These are phyloP conservation scores for Letharia columbiana DNA, from an alignment of 495 filamentous ascomycete genomes.

Conservation along the genomic window DNA sequence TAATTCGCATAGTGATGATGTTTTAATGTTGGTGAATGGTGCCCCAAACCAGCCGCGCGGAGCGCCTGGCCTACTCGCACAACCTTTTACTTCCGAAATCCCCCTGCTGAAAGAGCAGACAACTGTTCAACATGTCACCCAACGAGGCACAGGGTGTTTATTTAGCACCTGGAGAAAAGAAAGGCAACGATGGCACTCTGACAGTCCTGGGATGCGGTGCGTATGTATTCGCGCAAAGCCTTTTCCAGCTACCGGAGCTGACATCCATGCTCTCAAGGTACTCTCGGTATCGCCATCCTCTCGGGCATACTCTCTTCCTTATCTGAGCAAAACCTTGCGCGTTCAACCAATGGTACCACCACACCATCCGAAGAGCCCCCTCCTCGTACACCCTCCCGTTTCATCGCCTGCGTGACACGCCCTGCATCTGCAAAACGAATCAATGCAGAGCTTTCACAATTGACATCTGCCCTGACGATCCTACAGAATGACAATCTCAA, in stretches of 20 bases:
- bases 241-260: neutral
- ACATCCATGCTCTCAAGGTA: constrained; percentile 39
- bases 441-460: constrained; percentile 42
- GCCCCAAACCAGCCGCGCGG: no score
- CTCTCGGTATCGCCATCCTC: constrained; percentile 77
- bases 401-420: constrained; percentile 68
- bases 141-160: neutral
- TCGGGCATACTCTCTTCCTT: constrained; percentile 69
- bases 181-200: constrained; percentile 46
- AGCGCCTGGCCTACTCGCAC: no score
- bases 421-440: constrained; percentile 55
- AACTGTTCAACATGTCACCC: neutral
- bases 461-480: constrained; percentile 27
- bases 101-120: neutral
- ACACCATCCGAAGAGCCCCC: constrained; percentile 42
- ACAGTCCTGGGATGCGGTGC: constrained; percentile 66
- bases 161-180: constrained; percentile 3
- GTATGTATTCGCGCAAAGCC: constrained; percentile 23
- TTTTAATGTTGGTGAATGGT: no score
- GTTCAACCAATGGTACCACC: constrained; percentile 38
- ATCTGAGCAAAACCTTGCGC: constrained; percentile 30
- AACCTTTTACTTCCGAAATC: no score
- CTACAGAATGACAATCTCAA: constrained; percentile 50
- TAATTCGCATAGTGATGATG: no score
- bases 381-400: constrained; percentile 53